phyloP scores from a whole-genome alignment of 1,139 yeast genomes.

The Kodamaea anthophila region DNA sequence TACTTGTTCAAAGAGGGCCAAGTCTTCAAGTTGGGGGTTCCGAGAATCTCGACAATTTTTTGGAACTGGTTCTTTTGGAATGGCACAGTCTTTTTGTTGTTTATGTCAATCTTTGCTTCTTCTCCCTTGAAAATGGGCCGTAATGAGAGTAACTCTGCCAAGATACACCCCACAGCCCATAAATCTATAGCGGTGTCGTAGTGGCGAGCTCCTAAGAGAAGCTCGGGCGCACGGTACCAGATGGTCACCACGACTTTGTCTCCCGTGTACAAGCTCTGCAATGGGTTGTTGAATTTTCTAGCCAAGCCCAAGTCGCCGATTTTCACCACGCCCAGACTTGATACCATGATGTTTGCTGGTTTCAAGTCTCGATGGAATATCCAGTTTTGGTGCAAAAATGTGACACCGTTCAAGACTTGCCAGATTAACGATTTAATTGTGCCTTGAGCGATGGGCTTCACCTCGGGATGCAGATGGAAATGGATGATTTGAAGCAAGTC shows the following conservation, averaged over 20 bases:
- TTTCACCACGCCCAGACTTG: conserved; percentile 81
- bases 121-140: conserved; percentile 96
- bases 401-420: conserved; percentile 90
- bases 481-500: conserved; percentile 91
- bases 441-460: conserved; percentile 67
- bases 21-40: conserved; percentile 67
- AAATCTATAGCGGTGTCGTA: conserved; percentile 92
- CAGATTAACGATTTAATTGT: conserved; percentile 80
- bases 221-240: conserved; percentile 97
- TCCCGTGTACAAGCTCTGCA: conserved; percentile 86
- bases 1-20: conserved; percentile 80
- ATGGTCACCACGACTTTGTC: conserved; percentile 97
- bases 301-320: conserved; percentile 97
- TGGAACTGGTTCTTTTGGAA: conserved; percentile 90
- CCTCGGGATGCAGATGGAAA: conserved; percentile 85
- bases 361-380: conserved; percentile 90
- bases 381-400: conserved; percentile 93
- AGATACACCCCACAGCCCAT: conserved; percentile 97
- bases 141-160: conserved; percentile 83
- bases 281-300: conserved; percentile 78
- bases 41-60: conserved; percentile 83
- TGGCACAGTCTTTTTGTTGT: conserved; percentile 81
- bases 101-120: conserved; percentile 84
- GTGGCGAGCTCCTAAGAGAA: conserved; percentile 84
- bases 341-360: conserved; percentile 97